Conservation (phyloP, 2,329 filamentous ascomycete species). For the Harringtonia lauricola region DNA sequence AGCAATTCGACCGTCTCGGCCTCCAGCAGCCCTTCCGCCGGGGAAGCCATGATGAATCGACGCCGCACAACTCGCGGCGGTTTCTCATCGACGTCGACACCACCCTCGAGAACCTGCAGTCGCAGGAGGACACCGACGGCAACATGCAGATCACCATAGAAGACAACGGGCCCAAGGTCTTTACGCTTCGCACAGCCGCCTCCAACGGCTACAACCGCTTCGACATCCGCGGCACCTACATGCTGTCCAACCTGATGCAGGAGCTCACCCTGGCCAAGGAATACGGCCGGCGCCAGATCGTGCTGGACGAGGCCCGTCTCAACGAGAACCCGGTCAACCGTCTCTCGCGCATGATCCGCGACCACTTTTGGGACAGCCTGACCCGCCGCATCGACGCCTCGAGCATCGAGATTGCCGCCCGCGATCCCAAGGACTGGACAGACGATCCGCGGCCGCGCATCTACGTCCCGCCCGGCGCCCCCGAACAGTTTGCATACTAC, state of each 20-base stretch:
- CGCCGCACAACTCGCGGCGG: constrained; percentile 51
- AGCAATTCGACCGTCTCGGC: constrained; percentile 40
- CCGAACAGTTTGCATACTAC: constrained; percentile 87
- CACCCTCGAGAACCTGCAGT: constrained; percentile 67
- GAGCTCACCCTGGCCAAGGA: constrained; percentile 89
- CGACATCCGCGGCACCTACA: constrained; percentile 91
- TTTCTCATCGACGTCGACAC: constrained; percentile 81
- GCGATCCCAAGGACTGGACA: constrained; percentile 94
- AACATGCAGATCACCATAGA: constrained; percentile 98
- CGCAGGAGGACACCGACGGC: constrained; percentile 82
- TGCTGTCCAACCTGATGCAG: constrained; percentile 92
- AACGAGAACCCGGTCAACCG: constrained; percentile 93
- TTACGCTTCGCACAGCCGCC: constrained; percentile 72
- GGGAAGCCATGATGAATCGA: constrained; percentile 61
- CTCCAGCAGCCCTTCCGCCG: constrained; percentile 44
- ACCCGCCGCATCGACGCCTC: constrained; percentile 84
- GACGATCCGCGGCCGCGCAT: constrained; percentile 79
- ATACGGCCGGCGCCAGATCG: constrained; percentile 77
- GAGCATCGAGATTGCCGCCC: constrained; percentile 74
- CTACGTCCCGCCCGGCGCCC: constrained; percentile 75
- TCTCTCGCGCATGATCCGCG: constrained; percentile 73
- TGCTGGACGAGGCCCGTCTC: constrained; percentile 80
- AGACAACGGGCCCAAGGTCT: constrained; percentile 81
- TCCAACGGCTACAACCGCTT: constrained; percentile 81
- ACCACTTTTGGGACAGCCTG: constrained; percentile 86